These are phyloP conservation scores for Eucalyptus albens DNA, from an alignment of 345 rosid genomes.

Conservation along the genomic window DNA sequence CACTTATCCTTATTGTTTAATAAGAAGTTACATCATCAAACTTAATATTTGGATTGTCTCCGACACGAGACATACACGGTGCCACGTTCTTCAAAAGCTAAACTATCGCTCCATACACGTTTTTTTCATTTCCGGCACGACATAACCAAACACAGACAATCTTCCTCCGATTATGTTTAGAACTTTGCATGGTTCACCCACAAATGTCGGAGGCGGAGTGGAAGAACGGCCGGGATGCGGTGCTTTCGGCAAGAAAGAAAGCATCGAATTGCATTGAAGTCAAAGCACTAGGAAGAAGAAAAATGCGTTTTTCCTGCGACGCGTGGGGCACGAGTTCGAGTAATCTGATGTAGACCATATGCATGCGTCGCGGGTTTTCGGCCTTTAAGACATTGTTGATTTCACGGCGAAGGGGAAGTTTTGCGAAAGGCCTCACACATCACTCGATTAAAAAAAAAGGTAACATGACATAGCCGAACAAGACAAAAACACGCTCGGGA, in stretches of 20 bases:
- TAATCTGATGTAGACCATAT: background rate
- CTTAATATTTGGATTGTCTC: background rate
- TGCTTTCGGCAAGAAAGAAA: background rate
- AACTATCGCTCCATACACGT: background rate
- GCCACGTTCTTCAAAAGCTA: background rate
- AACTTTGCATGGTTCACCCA: background rate
- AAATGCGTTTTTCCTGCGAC: background rate
- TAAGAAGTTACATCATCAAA: background rate
- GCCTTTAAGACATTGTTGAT: background rate
- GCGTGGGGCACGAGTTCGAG: background rate
- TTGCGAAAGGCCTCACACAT: background rate
- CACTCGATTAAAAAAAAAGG: background rate
- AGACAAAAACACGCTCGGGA: background rate
- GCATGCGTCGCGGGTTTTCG: background rate
- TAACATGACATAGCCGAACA: background rate
- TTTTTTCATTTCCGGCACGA: background rate
- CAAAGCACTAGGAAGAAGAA: background rate
- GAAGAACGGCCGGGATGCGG: background rate
- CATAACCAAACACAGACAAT: background rate
- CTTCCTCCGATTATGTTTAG: background rate
- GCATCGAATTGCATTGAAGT: background rate
- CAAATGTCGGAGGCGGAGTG: background rate
- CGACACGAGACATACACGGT: background rate
- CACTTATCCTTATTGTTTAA: background rate
- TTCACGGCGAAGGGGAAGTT: background rate